Evolutionary conservation across 371 early-diverging fungal genomes (phyloP).

Genomic region (Conidiobolus incongruus): DNA sequence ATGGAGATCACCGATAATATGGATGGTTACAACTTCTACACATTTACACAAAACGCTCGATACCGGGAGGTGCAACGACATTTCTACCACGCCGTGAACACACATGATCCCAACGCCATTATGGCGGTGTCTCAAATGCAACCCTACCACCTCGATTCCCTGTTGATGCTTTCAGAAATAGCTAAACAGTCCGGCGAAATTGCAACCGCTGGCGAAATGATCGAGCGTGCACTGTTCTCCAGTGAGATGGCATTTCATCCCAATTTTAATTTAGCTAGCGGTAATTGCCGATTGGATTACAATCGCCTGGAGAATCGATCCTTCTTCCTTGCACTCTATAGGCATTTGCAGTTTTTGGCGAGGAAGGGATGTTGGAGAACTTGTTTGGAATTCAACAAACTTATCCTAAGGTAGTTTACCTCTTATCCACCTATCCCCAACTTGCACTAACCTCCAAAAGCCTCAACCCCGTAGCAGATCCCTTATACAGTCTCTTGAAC

Average conservation of each 20-base stretch:
- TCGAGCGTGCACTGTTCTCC: constrained; percentile 61
- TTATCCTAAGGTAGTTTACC: constrained; percentile 15
- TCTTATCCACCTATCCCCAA: not conserved
- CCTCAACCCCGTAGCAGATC: constrained; percentile 52
- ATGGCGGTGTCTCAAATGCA: constrained; percentile 33
- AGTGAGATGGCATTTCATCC: constrained; percentile 69
- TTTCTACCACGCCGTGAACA: constrained; percentile 43
- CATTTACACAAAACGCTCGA: constrained; percentile 33
- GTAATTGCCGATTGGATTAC: constrained; percentile 42
- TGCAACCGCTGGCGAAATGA: constrained; percentile 44
- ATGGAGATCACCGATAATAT: constrained; percentile 38
- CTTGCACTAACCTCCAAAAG: constrained; percentile 8
- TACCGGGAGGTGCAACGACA: constrained; percentile 50
- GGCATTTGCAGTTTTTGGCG: constrained; percentile 62
- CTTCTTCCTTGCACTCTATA: constrained; percentile 58
- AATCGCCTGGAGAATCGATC: constrained; percentile 51
- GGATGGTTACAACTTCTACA: constrained; percentile 24
- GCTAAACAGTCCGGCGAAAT: constrained; percentile 61
- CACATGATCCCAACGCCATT: constrained; percentile 54
- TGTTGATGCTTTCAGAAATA: constrained; percentile 66
- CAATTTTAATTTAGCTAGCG: constrained; percentile 43
- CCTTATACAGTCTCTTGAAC: constrained; percentile 43
- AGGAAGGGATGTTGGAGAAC: constrained; percentile 85
- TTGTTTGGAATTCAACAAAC: constrained; percentile 67
- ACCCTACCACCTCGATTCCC: constrained; percentile 70